Percentiles rank a stretch among this genome's conserved stretches.
Conservation (phyloP, 192 early-diverging fungal species). For the Pilaira anomala region DNA sequence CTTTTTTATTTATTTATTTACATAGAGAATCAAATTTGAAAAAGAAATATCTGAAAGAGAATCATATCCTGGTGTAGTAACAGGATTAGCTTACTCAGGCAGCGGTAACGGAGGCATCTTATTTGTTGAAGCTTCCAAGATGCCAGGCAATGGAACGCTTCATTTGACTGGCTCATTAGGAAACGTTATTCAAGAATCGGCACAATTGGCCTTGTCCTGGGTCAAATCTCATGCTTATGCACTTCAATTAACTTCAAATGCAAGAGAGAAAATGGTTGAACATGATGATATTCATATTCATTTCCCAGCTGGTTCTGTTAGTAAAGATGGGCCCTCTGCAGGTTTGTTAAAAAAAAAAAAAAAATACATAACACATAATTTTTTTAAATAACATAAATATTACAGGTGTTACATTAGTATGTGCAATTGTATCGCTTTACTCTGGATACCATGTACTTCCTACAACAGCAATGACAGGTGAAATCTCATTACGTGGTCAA, state of each 20-base stretch:
- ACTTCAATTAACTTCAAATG: constrained; percentile 47
- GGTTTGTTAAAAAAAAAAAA: constrained; percentile 22
- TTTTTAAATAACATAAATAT: neutral
- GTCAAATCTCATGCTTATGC: constrained; percentile 65
- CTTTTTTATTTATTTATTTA: neutral
- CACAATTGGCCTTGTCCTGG: constrained; percentile 74
- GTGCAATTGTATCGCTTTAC: constrained; percentile 77
- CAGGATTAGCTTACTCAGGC: constrained; percentile 78
- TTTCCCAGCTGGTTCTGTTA: constrained; percentile 73
- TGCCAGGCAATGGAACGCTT: constrained; percentile 67
- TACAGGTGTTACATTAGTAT: constrained; percentile 64
- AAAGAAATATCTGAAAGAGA: constrained; percentile 68
- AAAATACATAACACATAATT: neutral
- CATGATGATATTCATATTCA: constrained; percentile 84
- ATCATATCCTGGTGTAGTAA: constrained; percentile 70
- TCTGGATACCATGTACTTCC: constrained; percentile 49
- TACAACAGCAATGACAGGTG: constrained; percentile 80
- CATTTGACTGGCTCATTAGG: constrained; percentile 74
- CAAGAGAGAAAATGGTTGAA: constrained; percentile 49
- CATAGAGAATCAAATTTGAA: constrained; percentile 59
- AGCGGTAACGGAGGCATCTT: constrained; percentile 70
- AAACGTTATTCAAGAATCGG: constrained; percentile 84
- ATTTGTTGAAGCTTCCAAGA: constrained; percentile 77
- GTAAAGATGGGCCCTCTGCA: constrained; percentile 81
- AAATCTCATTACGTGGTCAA: constrained; percentile 78